Base-by-base conservation (phyloP, 2,329 filamentous ascomycete genomes). In the Fusarium torulosum region DNA sequence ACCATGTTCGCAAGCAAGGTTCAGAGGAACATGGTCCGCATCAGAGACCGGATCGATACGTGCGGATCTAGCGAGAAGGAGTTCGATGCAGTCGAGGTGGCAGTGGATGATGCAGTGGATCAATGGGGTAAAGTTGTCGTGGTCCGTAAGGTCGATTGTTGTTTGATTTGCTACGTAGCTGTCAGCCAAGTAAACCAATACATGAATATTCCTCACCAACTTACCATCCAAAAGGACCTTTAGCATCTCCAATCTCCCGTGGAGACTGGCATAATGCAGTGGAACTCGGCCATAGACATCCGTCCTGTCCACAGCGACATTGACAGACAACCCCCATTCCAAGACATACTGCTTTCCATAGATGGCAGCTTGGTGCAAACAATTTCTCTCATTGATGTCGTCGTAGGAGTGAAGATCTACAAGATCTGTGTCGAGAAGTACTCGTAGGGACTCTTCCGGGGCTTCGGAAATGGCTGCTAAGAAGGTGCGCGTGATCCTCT, bases 371-470 rank as follows among this genome's bases (percentile, higher is more conserved):
- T 98, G 96, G 73, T 99, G 96, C 45, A 99, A 84, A 75, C 94
- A 97, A 74, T 97, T 99, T 40, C 96, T 88, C 80, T 97, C 95
- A 74, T 98, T 99, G 78, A 99, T 98, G 74, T 97, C 94, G 76
- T 99, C 96, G 73, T 97, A 93, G 1, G 94, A 96, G 74, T 93
- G 90, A n/a, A 97, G 86, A 77, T 98, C 91, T 33, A 99, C 92
- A 23, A 96, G 81, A 1, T 88, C 88, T 4, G 94, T 97, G 47
- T 92, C 89, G 25, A 97, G 83, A 25, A 99, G 85, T 7, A 93
- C 82, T 59, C 88, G 86, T 20, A 98, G 83, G 10, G 94, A 90
- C 27, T 91, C 87, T 66, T 91, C 86, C 1, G 94, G 90, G 5
- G 91, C 95, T 72, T 97, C 93, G 68, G 93, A 91, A 70, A 97